Base-by-base conservation (phyloP, 768 basidiomycete genomes). In the Rhodotorula babjevae region DNA sequence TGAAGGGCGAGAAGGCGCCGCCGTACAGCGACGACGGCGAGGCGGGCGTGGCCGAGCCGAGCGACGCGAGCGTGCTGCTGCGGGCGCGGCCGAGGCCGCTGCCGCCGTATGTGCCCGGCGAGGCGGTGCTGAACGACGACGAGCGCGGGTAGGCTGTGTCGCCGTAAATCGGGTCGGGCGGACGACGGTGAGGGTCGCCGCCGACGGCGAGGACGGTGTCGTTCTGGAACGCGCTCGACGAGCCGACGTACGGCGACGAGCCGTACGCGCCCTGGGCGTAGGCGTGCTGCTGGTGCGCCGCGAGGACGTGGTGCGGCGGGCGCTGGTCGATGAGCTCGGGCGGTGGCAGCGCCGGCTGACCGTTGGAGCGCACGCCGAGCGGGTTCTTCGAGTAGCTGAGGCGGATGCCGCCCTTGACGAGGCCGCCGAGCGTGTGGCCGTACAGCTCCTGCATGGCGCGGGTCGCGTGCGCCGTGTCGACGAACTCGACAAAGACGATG, bases 401-500 rank as follows among this genome's bases (percentile, higher is more conserved):
- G 53, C 96, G 88, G 72, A 99, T 97, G 55, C 89, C 90, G 71
- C 92, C 91, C 82, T 96, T 97, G 80, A 99, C 90, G 40, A 94
- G 83, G 15, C 95, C 94, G 71, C 88, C 87, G 55, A 99, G 84
- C n/a, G 87, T 91, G 79, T 93, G 86, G 36, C 96, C 96, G 68
- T 96, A 93, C 72, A 97, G 84, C 60, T 93, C 90, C 69, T 89
- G 87, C 78, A 98, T 84, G n/a, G 95, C 91, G 79, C 86, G 87
- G 15, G 91, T 88, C 18, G 96, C 96, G 78, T 84, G 87, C 18
- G 84, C 81, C 31, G 96, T 92, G 79, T 94, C 93, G 68, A 96
- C 92, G 76, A 98, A 99, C 90, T 99, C 96, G 58, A 98, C 93
- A 81, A 98, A 98, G 81, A 96, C 98, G 94, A 98, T 98, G 15